Base-by-base conservation (phyloP, 441 rosid species). In the Rhodomyrtus psidioides region DNA sequence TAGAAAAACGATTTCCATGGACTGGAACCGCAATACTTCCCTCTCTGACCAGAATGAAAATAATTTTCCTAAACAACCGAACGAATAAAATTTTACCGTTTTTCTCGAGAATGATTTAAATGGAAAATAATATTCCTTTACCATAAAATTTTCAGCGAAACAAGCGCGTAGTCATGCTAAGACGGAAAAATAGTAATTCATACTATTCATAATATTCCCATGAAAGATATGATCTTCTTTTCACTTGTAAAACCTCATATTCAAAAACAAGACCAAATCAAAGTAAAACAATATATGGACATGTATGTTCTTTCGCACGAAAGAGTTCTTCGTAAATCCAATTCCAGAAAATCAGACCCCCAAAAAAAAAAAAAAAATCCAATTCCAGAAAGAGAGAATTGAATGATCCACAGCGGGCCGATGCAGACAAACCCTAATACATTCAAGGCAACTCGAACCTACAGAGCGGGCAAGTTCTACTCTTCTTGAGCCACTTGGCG, bases 131-230 rank as follows among this genome's bases (percentile, higher is more conserved):
- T 9, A 2, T 34, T 34, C 0, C 10, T 65, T 1, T 34, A 19
- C 2, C 0, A 34, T 10, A 10, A 70, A 21, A 0, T 10, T 70
- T 70, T 9, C 5, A 21, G 4, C 0, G 0, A 21, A 39, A 70
- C 26, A 39, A 70, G 6, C 2, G 8, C 0, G 12, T 4, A 34
- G 34, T 34, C 34, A 34, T 34, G 34, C 34, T 34, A 34, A 23
- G 1, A 9, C 39, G 8, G 6, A 65, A 70, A 54, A 54, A 17
- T 1, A 65, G 21, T 1, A 9, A 30, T 5, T 0, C 49, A 10
- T 70, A 5, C 5, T 70, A 39, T 46, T 21, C 49, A 34, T 19
- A 3, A 2, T 70, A 0, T 70, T 12, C 49, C 39, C 49, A 21
- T 0, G n/a, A 70, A 70, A 34, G 46, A 19, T 21, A n/a, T n/a